Conservation (phyloP, 805 yeast species). For the Wickerhamiella domercqiae region DNA sequence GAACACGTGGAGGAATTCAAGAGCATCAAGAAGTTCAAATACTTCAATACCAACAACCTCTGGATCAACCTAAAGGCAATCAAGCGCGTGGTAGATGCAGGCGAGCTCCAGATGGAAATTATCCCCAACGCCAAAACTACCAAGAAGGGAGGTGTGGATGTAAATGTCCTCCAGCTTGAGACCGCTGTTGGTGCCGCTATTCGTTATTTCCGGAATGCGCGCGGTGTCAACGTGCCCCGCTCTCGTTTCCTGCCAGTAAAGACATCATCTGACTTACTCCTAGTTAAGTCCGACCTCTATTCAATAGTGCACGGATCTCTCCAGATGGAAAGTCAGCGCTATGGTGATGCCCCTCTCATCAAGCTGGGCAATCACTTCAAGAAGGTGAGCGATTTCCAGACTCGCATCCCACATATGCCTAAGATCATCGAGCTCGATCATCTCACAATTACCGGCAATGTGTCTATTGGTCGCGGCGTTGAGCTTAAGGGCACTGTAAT, state of each 20-base stretch:
- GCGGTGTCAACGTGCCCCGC: slow-evolving; percentile 97
- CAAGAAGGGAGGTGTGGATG: slow-evolving; percentile 58
- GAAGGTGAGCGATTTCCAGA: slow-evolving; percentile 81
- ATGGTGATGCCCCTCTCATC: slow-evolving; percentile 84
- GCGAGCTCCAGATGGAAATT: slow-evolving; percentile 77
- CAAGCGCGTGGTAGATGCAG: slow-evolving; percentile 75
- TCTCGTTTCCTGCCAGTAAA: slow-evolving; percentile 95
- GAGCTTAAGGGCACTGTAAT: slow-evolving; percentile 93
- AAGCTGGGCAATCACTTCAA: slow-evolving; percentile 94
- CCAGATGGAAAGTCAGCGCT: slow-evolving; percentile 67
- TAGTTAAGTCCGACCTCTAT: slow-evolving; percentile 92
- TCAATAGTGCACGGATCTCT: slow-evolving; percentile 83
- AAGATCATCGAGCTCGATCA: slow-evolving; percentile 92
- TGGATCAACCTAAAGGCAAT: slow-evolving; percentile 94
- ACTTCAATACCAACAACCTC: slow-evolving; percentile 94
- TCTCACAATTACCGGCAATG: slow-evolving; percentile 94
- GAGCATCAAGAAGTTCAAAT: slow-evolving; percentile 92
- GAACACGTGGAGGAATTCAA: slow-evolving; percentile 97
- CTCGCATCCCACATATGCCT: slow-evolving; percentile 89
- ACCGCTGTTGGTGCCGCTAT: slow-evolving; percentile 99
- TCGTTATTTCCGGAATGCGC: slow-evolving; percentile 86
- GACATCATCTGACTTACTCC: slow-evolving; percentile 85
- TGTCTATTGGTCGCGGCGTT: slow-evolving; percentile 74
- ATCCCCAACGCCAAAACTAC: slow-evolving; percentile 88
- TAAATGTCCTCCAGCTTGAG: slow-evolving; percentile 85